phyloP scores from a whole-genome alignment of 208 protist genomes.

The Wallacemonas sp. region DNA sequence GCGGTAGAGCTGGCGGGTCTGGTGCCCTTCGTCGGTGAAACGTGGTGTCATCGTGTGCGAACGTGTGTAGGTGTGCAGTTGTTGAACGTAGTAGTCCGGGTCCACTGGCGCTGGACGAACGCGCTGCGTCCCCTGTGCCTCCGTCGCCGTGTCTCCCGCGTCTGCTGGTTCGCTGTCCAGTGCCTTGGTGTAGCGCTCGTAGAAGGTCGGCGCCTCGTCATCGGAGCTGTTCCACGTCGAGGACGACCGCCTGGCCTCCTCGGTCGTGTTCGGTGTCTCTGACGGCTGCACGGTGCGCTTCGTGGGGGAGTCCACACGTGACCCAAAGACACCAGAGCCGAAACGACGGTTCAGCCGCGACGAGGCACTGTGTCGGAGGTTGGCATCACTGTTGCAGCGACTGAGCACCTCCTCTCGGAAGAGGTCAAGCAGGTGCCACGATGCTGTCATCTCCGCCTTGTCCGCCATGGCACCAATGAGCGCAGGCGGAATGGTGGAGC shows the following conservation, averaged over 20 bases:
- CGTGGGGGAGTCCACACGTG: background rate
- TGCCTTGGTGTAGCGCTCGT: background rate
- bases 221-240: background rate
- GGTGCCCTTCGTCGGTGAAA: background rate
- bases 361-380: background rate
- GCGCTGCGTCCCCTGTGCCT: too few species aligned
- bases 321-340: background rate
- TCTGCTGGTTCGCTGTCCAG: background rate
- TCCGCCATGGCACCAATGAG: background rate
- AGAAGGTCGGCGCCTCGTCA: background rate
- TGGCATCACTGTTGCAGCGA: constrained; percentile 6
- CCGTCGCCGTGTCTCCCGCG: background rate
- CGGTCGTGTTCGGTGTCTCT: too few species aligned
- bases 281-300: background rate
- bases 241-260: too few species aligned
- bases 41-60: background rate
- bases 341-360: background rate
- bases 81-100: background rate
- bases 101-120: background rate
- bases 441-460: background rate
- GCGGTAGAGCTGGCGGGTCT: background rate
- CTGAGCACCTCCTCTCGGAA: background rate
- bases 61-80: constrained; percentile 1
- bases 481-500: background rate
- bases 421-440: constrained; percentile 3